These are phyloP conservation scores for Neoscytalidium dimidiatum DNA, from an alignment of 2,329 filamentous ascomycete species.

Conservation along the genomic window DNA sequence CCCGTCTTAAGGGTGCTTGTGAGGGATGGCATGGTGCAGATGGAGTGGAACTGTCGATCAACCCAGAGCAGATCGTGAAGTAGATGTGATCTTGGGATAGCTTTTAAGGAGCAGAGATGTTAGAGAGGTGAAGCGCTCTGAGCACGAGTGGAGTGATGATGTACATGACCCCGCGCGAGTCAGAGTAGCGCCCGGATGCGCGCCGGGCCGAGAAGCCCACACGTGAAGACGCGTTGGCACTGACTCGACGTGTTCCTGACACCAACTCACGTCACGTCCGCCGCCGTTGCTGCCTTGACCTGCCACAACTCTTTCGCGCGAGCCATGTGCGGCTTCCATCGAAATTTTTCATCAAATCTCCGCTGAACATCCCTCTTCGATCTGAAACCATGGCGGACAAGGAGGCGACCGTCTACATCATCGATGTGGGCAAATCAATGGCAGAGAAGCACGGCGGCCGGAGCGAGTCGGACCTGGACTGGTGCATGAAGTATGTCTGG, in stretches of 20 bases:
- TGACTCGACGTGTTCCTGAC: background rate
- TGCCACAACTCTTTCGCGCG: background rate
- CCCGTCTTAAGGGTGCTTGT: constrained; percentile 56
- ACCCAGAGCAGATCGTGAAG: background rate
- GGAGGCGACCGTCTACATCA: constrained; percentile 87
- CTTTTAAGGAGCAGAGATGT: background rate
- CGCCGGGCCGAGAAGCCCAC: background rate
- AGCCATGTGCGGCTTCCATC: constrained; percentile 3
- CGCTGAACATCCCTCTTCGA: background rate
- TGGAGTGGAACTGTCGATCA: background rate
- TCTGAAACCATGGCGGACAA: constrained; percentile 74
- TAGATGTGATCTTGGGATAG: background rate
- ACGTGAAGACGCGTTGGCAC: background rate
- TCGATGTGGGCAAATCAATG: constrained; percentile 90
- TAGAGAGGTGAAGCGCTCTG: background rate
- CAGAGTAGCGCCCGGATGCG: background rate
- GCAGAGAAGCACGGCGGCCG: constrained; percentile 70
- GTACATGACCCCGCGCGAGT: constrained; percentile 8
- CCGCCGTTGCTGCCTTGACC: constrained; percentile 17
- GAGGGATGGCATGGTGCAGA: constrained; percentile 46
- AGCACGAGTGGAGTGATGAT: constrained; percentile 17
- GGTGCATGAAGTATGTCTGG: constrained; percentile 90
- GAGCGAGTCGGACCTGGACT: constrained; percentile 79
- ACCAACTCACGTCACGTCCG: constrained; percentile 2
- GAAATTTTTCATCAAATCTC: background rate